phyloP scores from a whole-genome alignment of 1,284 basidiomycete species.

The Sparassis latifolia region DNA sequence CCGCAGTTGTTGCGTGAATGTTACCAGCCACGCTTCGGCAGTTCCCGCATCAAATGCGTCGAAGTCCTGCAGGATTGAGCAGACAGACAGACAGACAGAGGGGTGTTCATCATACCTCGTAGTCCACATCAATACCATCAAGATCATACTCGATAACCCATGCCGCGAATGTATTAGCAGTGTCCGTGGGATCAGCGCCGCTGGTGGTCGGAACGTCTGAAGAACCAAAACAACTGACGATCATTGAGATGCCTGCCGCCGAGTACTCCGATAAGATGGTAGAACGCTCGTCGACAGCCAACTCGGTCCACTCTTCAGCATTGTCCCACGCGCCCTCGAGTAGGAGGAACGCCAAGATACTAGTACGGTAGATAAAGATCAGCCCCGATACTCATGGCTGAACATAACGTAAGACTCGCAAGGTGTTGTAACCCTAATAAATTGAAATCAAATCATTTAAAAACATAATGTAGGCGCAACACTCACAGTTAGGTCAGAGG shows the following conservation, averaged over 20 bases:
- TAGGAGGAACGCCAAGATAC: slow-evolving; percentile 37
- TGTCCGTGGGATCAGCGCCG: slow-evolving; percentile 30
- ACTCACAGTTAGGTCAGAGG: slow-evolving; percentile 30
- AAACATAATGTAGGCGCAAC: background rate
- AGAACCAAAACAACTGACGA: slow-evolving; percentile 44
- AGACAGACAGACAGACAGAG: background rate
- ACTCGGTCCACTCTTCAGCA: slow-evolving; percentile 34
- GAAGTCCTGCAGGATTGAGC: slow-evolving; percentile 34
- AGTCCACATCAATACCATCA: slow-evolving; percentile 54
- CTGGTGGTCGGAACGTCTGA: slow-evolving; percentile 44
- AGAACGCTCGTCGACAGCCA: slow-evolving; percentile 28
- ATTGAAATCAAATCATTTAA: background rate
- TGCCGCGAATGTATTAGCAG: slow-evolving; percentile 40
- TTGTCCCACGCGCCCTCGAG: slow-evolving; percentile 37
- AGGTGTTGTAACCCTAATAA: slow-evolving; percentile 39
- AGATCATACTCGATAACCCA: slow-evolving; percentile 43
- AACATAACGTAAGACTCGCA: slow-evolving; percentile 23
- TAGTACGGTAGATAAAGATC: slow-evolving; percentile 11
- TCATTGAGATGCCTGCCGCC: slow-evolving; percentile 40
- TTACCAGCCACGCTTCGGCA: slow-evolving; percentile 37
- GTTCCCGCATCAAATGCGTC: slow-evolving; percentile 34
- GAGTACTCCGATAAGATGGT: slow-evolving; percentile 36
- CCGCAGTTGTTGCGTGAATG: slow-evolving; percentile 35
- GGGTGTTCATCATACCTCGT: slow-evolving; percentile 30
- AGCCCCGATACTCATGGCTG: background rate